Percentiles rank a stretch among this genome's conserved stretches.
phyloP scores from a whole-genome alignment of 2,329 filamentous ascomycete genomes.

The Calonectria hawksworthii region DNA sequence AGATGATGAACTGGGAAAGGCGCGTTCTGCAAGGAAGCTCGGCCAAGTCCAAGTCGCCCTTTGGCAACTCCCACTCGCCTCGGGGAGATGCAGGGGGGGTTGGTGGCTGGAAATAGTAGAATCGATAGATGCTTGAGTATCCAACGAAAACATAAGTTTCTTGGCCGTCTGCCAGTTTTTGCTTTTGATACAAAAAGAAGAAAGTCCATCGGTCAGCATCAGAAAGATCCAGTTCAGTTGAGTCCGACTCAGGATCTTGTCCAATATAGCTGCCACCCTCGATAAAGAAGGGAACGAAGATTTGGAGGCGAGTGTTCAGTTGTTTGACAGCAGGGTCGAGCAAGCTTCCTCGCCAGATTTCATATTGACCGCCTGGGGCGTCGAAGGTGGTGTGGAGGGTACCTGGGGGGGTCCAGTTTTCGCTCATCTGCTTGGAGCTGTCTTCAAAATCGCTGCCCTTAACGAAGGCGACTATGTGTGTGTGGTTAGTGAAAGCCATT shows the following conservation, averaged over 20 bases:
- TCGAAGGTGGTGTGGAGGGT: slow-evolving; percentile 76
- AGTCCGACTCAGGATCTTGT: slow-evolving; percentile 59
- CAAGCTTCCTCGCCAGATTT: slow-evolving; percentile 87
- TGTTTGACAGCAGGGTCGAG: slow-evolving; percentile 77
- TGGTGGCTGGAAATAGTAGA: slow-evolving; percentile 74
- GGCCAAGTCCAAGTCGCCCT: slow-evolving; percentile 63
- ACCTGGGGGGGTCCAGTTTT: slow-evolving; percentile 80
- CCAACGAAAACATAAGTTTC: slow-evolving; percentile 86
- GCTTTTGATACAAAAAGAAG: slow-evolving; percentile 86
- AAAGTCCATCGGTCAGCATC: slow-evolving; percentile 90
- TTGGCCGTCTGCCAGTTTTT: slow-evolving; percentile 55
- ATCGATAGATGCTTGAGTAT: slow-evolving; percentile 91
- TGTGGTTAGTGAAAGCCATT: slow-evolving; percentile 28
- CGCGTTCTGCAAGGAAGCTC: slow-evolving; percentile 82
- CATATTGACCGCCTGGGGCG: slow-evolving; percentile 75
- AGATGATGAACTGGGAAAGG: slow-evolving; percentile 93
- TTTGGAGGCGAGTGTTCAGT: slow-evolving; percentile 84
- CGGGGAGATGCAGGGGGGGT: slow-evolving; percentile 59
- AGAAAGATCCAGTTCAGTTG: slow-evolving; percentile 76
- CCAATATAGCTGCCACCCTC: slow-evolving; percentile 88
- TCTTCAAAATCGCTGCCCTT: slow-evolving; percentile 73
- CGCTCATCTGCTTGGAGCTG: slow-evolving; percentile 61
- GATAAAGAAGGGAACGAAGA: slow-evolving; percentile 88
- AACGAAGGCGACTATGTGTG: slow-evolving; percentile 73
- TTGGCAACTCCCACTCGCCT: slow-evolving; percentile 60